Conservation (phyloP, 108 stramenopile genomes). For the Discostella pseudostelligera region DNA sequence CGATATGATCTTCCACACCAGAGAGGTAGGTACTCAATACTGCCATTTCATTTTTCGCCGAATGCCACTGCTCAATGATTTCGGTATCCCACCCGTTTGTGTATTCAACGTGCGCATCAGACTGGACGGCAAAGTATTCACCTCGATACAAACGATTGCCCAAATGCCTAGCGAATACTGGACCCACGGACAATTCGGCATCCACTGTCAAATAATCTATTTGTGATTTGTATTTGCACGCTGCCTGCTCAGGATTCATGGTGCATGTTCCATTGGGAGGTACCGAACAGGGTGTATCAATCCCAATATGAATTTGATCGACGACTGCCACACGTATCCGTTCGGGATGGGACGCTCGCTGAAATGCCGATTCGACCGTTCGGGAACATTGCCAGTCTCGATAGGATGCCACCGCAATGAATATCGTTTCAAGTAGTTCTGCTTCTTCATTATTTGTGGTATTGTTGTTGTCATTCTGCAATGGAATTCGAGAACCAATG, state of each 20-base stretch:
- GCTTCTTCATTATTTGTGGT: constrained; percentile 2
- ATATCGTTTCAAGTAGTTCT: constrained; percentile 63
- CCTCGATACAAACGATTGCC: constrained; percentile 86
- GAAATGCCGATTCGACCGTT: constrained; percentile 75
- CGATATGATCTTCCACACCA: constrained; percentile 65
- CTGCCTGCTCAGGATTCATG: constrained; percentile 56
- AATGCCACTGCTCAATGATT: constrained; percentile 77
- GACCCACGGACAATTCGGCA: constrained; percentile 75
- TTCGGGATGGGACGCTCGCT: constrained; percentile 73
- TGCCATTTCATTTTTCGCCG: constrained; percentile 88
- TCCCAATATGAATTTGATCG: constrained; percentile 60
- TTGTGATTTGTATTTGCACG: constrained; percentile 62
- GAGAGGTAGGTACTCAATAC: constrained; percentile 83
- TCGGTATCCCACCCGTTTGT: constrained; percentile 84
- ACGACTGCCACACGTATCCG: constrained; percentile 76
- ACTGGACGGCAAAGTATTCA: constrained; percentile 95
- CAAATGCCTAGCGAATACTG: constrained; percentile 86
- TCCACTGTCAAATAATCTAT: constrained; percentile 70
- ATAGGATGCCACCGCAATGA: constrained; percentile 72
- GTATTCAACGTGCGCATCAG: constrained; percentile 91
- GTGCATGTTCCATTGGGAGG: constrained; percentile 54
- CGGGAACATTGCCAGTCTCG: constrained; percentile 78
- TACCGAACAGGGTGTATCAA: constrained; percentile 46
- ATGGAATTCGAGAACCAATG: constrained; percentile 55
- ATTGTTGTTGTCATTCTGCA: neutral